Percentiles rank a stretch among this genome's conserved stretches.
phyloP scores from a whole-genome alignment of 768 basidiomycete genomes.

The Multifurca ochricompacta region DNA sequence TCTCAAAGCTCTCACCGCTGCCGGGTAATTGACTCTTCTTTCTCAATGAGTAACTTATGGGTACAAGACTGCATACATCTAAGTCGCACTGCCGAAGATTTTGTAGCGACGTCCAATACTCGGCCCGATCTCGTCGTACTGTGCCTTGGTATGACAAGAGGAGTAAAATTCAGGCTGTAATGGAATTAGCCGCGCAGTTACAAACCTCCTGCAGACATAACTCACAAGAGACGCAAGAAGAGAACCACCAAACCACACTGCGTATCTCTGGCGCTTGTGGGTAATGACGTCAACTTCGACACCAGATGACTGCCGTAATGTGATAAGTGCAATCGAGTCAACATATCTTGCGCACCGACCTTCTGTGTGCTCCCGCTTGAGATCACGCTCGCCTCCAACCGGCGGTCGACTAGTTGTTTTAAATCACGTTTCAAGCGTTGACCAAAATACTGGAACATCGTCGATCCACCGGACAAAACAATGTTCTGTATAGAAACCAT shows the following conservation, averaged over 20 bases:
- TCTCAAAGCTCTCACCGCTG: neutral
- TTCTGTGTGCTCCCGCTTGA: slow-evolving; percentile 69
- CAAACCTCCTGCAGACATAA: slow-evolving; percentile 20
- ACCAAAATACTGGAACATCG: slow-evolving; percentile 99
- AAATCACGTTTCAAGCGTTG: slow-evolving; percentile 92
- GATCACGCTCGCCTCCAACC: slow-evolving; percentile 69
- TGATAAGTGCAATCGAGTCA: neutral
- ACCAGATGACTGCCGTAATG: slow-evolving; percentile 66
- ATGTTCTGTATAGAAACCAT: slow-evolving; percentile 59
- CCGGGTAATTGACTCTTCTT: slow-evolving; percentile 15
- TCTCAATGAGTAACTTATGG: slow-evolving; percentile 11
- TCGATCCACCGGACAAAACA: slow-evolving; percentile 92
- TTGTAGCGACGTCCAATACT: slow-evolving; percentile 90
- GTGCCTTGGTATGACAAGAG: slow-evolving; percentile 88
- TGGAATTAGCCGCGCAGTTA: neutral
- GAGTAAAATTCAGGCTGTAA: slow-evolving; percentile 88
- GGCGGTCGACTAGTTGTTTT: slow-evolving; percentile 86
- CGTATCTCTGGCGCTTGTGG: slow-evolving; percentile 94
- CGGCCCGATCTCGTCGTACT: slow-evolving; percentile 90
- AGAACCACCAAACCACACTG: slow-evolving; percentile 98
- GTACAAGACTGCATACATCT: slow-evolving; percentile 23
- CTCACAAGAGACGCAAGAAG: slow-evolving; percentile 85
- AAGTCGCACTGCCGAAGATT: slow-evolving; percentile 86
- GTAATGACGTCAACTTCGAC: slow-evolving; percentile 98
- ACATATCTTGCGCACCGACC: slow-evolving; percentile 36